phyloP scores from a whole-genome alignment of 2,329 filamentous ascomycete species.

The Canariomyces notabilis region DNA sequence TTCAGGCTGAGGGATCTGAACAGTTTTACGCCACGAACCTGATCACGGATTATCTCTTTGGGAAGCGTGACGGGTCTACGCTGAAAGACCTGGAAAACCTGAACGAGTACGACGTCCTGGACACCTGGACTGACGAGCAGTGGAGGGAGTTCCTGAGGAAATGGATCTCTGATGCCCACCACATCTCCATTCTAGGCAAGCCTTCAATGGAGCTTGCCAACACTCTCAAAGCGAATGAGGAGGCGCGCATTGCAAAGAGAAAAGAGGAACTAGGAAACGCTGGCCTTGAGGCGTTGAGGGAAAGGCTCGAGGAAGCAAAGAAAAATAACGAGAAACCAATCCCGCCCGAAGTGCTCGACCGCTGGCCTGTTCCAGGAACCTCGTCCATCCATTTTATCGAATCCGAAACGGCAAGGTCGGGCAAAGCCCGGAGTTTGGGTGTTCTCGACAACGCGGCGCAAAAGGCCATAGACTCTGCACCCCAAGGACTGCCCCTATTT shows the following conservation, averaged over 20 bases:
- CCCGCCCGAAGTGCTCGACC: conserved; percentile 71
- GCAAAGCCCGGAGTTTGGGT: conserved; percentile 68
- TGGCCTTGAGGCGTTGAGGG: conserved; percentile 68
- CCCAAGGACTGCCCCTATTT: conserved; percentile 66
- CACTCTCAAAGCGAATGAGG: conserved; percentile 76
- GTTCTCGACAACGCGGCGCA: conserved; percentile 65
- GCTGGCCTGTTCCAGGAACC: conserved; percentile 75
- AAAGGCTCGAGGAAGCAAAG: conserved; percentile 78
- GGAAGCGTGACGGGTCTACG: conserved; percentile 75
- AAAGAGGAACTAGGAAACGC: conserved; percentile 76
- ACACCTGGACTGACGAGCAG: conserved; percentile 73
- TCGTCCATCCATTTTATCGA: conserved; percentile 95
- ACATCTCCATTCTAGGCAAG: conserved; percentile 82
- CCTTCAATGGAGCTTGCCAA: conserved; percentile 76
- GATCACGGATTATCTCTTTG: conserved; percentile 90
- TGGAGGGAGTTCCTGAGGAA: conserved; percentile 79
- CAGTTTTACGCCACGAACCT: conserved; percentile 79
- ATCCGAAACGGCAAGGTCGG: conserved; percentile 77
- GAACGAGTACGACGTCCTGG: conserved; percentile 61
- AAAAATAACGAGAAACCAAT: conserved; percentile 84
- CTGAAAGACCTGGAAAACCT: conserved; percentile 55
- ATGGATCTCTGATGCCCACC: conserved; percentile 80
- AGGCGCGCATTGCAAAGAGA: conserved; percentile 70
- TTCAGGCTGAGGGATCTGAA: conserved; percentile 74
- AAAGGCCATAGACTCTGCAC: conserved; percentile 65